Evolutionary conservation across 306 rosid species (phyloP), one percentile per base, ranked within the genome.

Genomic region (Ormosia emarginata): DNA sequence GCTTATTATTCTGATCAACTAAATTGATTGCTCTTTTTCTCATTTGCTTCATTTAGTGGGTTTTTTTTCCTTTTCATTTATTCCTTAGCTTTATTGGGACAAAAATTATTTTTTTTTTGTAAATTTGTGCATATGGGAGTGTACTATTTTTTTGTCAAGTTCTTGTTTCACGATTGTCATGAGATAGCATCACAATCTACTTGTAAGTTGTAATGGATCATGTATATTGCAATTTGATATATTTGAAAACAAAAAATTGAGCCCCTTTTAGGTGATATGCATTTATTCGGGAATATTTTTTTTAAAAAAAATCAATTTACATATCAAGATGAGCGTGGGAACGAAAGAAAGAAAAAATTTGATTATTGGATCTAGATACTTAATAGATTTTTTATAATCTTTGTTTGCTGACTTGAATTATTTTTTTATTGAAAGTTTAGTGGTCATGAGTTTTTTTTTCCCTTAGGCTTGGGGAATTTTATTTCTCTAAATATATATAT

Each of bases 41-140:
- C 53, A 1, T 40, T 2, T 62, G 29, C 13, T 59, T 59, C 13
- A 11, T 57, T 62, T 82, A 72, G 5, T 67, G 71, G 77, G 4
- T 11, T 44, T 61, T 64, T 34, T 24, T 24, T 24, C 1, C 24
- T 24, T 24, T 24, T 24, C 1, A 24, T 63, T 53, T 3, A 7
- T 3, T 80, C 10, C 0, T 18, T 47, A 61, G 40, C 8, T 2
- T n/a, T 82, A 2, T 36, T 73, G 55, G 15, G 36, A n/a, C 17
- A 40, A 52, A 24, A 24, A 24, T n/a, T n/a, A 24, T 17, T 5
- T 0, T 46, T 4, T 56, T 34, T 9, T 14, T 75, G 70, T 79
- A 67, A 7, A 52, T 80, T 73, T 82, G 53, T 59, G 58, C 6
- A 67, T 41, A 82, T 58, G 79, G 9, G 13, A 36, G 37, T 75